Evolutionary conservation across 1,284 basidiomycete genomes (phyloP).

Genomic region (Ustilago loliicola): DNA sequence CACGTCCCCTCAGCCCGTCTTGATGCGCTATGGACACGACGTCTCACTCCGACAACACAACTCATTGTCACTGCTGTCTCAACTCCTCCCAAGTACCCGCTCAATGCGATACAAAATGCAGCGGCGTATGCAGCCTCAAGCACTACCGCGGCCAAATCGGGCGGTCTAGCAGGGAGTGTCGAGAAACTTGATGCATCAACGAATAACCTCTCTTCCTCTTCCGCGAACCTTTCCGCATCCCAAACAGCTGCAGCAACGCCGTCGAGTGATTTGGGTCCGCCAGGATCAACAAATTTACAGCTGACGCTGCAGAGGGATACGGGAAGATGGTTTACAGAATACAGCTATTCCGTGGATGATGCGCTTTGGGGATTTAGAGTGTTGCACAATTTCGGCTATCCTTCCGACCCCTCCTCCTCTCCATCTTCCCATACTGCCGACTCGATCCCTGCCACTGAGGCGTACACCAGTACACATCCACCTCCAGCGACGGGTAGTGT

Average conservation of each 20-base stretch:
- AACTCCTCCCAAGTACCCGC: conserved; percentile 59
- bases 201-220: conserved; percentile 7
- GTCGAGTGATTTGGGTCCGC: conserved; percentile 33
- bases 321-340: conserved; percentile 92
- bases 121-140: conserved; percentile 5
- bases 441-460: too few relatives aligned
- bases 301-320: conserved; percentile 90
- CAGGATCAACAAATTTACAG: conserved; percentile 75
- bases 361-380: conserved; percentile 89
- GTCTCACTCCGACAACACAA: conserved; percentile 75
- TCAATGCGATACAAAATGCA: conserved; percentile 39
- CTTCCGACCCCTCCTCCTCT: background rate
- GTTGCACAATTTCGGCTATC: conserved; percentile 86
- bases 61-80: conserved; percentile 66
- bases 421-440: background rate
- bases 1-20: conserved; percentile 89
- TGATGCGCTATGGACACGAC: conserved; percentile 88
- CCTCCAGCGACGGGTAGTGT: background rate
- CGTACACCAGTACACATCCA: background rate
- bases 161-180: conserved; percentile 1
- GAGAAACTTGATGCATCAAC: conserved; percentile 21
- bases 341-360: conserved; percentile 93
- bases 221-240: background rate
- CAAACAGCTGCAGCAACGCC: conserved; percentile 15
- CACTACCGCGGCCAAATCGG: background rate